Evolutionary conservation across 2,329 filamentous ascomycete genomes (phyloP).

Genomic region (Scleromitrula shiraiana): DNA sequence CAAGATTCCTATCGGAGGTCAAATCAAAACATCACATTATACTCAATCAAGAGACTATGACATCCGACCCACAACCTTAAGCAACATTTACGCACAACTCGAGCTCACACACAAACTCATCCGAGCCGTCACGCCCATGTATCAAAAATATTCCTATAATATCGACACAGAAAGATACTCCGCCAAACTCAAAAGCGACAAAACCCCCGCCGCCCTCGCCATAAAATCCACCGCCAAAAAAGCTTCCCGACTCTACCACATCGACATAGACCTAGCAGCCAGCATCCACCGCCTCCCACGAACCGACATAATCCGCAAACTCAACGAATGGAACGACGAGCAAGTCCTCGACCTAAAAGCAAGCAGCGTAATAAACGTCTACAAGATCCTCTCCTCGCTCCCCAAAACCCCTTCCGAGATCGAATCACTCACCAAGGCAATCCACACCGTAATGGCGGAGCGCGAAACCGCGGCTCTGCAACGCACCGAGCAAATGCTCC

Average conservation of each 20-base stretch:
- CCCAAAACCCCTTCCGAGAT: conserved; percentile 38
- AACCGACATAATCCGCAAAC: conserved; percentile 42
- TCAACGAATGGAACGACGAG: conserved; percentile 45
- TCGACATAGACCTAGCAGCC: conserved; percentile 41
- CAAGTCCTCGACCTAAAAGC: conserved; percentile 43
- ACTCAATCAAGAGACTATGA: conserved; percentile 43
- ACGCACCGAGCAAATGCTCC: conserved; percentile 41
- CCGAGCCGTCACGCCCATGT: conserved; percentile 49
- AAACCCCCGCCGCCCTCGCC: conserved; percentile 35
- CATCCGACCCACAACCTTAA: conserved; percentile 42
- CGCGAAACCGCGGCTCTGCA: conserved; percentile 47
- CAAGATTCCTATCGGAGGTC: conserved; percentile 32
- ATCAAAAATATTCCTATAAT: conserved; percentile 46
- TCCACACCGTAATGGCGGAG: conserved; percentile 42
- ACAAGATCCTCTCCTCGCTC: conserved; percentile 40
- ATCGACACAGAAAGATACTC: conserved; percentile 29
- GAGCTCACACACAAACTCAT: conserved; percentile 51
- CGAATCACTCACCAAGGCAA: conserved; percentile 36
- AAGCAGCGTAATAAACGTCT: conserved; percentile 45
- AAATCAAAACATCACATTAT: conserved; percentile 40
- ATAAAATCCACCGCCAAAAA: conserved; percentile 37
- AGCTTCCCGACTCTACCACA: conserved; percentile 34
- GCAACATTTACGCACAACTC: conserved; percentile 50
- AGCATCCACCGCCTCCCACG: conserved; percentile 32
- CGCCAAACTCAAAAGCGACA: conserved; percentile 30